phyloP scores from a whole-genome alignment of 2,329 filamentous ascomycete genomes.

The Penicillium brasilianum region DNA sequence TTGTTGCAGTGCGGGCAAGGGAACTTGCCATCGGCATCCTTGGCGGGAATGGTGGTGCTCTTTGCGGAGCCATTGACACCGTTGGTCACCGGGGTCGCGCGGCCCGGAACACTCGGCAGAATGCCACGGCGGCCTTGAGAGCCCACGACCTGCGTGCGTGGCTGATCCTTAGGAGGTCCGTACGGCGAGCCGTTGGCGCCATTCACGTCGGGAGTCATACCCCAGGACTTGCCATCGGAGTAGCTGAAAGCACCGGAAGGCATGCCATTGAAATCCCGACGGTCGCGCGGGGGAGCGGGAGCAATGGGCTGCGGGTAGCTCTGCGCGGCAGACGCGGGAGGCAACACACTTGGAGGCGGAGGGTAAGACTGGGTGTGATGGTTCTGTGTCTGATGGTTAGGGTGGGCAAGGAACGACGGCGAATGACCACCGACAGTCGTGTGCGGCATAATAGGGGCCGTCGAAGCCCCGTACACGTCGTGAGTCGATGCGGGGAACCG shows the following conservation, averaged over 20 bases:
- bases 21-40: constrained; percentile 97
- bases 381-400: constrained; percentile 44
- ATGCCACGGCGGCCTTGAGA: constrained; percentile 93
- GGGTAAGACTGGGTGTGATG: constrained; percentile 48
- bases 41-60: constrained; percentile 83
- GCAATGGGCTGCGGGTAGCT: constrained; percentile 78
- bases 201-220: constrained; percentile 47
- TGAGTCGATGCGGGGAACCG: constrained; percentile 50
- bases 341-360: constrained; percentile 61
- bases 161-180: constrained; percentile 47
- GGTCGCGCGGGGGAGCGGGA: constrained; percentile 65
- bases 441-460: constrained; percentile 51
- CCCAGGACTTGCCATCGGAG: constrained; percentile 59
- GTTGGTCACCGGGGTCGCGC: constrained; percentile 73
- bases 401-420: constrained; percentile 49
- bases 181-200: constrained; percentile 46
- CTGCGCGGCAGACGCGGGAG: constrained; percentile 68
- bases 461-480: constrained; percentile 50
- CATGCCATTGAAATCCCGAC: constrained; percentile 68
- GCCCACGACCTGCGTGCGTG: constrained; percentile 83
- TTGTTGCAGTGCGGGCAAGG: constrained; percentile 98
- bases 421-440: constrained; percentile 49
- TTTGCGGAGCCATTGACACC: constrained; percentile 69
- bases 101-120: constrained; percentile 84
- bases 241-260: constrained; percentile 69